Percentiles rank a stretch among this genome's conserved stretches.
Conservation (phyloP, 371 early-diverging fungal species). For the Saksenaea oblongispora region DNA sequence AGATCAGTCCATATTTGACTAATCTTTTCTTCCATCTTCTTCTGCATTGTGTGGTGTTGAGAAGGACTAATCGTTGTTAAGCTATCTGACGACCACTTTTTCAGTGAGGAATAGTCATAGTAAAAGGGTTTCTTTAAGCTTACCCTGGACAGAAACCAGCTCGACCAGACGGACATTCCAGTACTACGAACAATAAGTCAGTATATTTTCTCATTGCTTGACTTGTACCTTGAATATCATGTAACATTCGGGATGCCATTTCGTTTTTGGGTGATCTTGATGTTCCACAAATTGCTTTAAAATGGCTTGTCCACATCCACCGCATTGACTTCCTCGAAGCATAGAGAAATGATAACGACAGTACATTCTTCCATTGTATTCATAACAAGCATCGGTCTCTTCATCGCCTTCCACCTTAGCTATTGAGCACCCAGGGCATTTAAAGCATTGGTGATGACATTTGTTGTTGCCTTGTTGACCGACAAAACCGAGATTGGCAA, state of each 20-base stretch:
- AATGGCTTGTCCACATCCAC: slow-evolving; percentile 92
- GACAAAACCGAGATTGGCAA: slow-evolving; percentile 17
- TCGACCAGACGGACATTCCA: slow-evolving; percentile 75
- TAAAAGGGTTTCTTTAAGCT: neutral
- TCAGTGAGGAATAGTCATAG: neutral
- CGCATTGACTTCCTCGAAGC: slow-evolving; percentile 83
- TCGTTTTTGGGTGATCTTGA: slow-evolving; percentile 67
- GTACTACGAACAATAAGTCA: slow-evolving; percentile 53
- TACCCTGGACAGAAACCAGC: slow-evolving; percentile 13
- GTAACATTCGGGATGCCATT: slow-evolving; percentile 99
- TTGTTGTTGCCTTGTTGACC: slow-evolving; percentile 19
- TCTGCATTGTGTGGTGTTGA: slow-evolving; percentile 48
- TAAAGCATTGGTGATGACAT: slow-evolving; percentile 20
- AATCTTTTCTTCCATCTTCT: slow-evolving; percentile 71
- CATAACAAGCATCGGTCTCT: slow-evolving; percentile 80
- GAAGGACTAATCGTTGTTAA: neutral
- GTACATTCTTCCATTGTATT: slow-evolving; percentile 82
- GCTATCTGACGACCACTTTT: neutral
- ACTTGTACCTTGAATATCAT: slow-evolving; percentile 72
- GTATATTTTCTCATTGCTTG: slow-evolving; percentile 12
- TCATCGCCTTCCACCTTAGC: slow-evolving; percentile 25
- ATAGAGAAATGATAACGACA: slow-evolving; percentile 92
- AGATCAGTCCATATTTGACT: slow-evolving; percentile 89
- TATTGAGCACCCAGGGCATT: slow-evolving; percentile 19
- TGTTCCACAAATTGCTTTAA: slow-evolving; percentile 92